These are phyloP conservation scores for Eragrostis curvula DNA, from an alignment of 176 grass and related monocot genomes.

Conservation along the genomic window DNA sequence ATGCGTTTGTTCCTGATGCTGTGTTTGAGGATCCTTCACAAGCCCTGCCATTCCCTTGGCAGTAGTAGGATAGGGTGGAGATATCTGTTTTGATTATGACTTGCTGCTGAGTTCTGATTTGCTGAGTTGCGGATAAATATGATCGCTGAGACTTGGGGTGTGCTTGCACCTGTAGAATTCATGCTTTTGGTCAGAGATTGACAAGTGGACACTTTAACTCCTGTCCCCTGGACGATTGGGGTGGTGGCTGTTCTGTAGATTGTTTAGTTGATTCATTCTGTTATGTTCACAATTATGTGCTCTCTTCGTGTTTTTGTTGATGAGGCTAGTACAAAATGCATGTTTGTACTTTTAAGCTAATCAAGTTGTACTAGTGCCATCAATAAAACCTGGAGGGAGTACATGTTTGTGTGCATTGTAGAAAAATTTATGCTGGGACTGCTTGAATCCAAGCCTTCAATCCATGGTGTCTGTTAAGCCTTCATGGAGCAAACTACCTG, in stretches of 20 bases:
- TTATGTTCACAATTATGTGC: neutral
- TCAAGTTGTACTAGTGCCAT: too few relatives aligned
- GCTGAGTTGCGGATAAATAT: neutral
- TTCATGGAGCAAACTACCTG: too few relatives aligned
- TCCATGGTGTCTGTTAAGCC: too few relatives aligned
- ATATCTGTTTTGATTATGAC: neutral
- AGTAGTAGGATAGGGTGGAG: neutral
- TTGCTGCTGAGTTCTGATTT: neutral
- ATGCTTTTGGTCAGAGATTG: neutral
- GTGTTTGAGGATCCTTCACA: constrained; percentile 51
- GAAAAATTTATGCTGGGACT: too few relatives aligned
- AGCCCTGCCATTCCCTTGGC: constrained; percentile 42
- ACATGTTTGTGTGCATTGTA: too few relatives aligned
- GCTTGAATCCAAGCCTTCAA: too few relatives aligned
- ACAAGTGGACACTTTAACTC: neutral
- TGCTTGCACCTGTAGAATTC: neutral
- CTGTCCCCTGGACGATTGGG: neutral
- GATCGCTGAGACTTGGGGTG: neutral
- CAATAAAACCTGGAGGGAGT: too few relatives aligned
- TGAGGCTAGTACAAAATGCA: too few relatives aligned
- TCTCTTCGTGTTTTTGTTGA: too few relatives aligned
- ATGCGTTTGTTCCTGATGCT: constrained; percentile 39
- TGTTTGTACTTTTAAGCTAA: too few relatives aligned
- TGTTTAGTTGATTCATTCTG: constrained; percentile 4
- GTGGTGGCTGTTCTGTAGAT: neutral